Evolutionary conservation across 2,329 filamentous ascomycete species (phyloP), one percentile per base, ranked within the genome.

Genomic region (Elsinoe batatas): DNA sequence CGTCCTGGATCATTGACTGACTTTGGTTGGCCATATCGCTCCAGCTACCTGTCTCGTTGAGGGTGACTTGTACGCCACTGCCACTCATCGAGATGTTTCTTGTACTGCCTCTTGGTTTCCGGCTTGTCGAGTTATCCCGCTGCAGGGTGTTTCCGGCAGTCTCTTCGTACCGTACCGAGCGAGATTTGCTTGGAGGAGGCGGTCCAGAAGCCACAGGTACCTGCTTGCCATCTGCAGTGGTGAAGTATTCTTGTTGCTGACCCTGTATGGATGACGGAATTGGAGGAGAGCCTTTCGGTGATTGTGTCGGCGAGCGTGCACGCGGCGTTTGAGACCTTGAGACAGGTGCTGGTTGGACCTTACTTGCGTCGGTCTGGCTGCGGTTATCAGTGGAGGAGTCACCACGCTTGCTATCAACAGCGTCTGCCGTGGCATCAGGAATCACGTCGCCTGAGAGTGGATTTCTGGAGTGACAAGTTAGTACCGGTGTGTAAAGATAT

Each of bases 41-140:
- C 91, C 91, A 97, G 69, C 87, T 91, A 58, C 89, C 88, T 13
- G 85, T 83, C 64, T 90, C 90, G 63, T 95, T 91, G 36, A 97
- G 79, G 17, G 93, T 91, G 63, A 96, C 88, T 69, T 95, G 89
- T 56, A 96, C 83, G 15, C 91, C 91, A 37, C 53, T 55, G 54
- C 91, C 91, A 3, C 85, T 81, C 64, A 88, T 84, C 62, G 85
- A 88, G 57, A 82, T 83, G 57, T 88, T 85, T 53, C 88, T 80
- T 58, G 84, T 84, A 26, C 80, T 81, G 32, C 80, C 80, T 38
- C 79, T 76, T 12, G 76, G 77, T 37, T 78, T 74, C 59, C 72
- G 72, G 61, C 40, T 55, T 57, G 58, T 18, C 64, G 66, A 30
- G 64, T 69, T 57, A 32, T 60, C 37, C 5, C 62, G 53, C n/a